phyloP scores from a whole-genome alignment of 202 grass and related monocot genomes.

The Carex sylvatica region DNA sequence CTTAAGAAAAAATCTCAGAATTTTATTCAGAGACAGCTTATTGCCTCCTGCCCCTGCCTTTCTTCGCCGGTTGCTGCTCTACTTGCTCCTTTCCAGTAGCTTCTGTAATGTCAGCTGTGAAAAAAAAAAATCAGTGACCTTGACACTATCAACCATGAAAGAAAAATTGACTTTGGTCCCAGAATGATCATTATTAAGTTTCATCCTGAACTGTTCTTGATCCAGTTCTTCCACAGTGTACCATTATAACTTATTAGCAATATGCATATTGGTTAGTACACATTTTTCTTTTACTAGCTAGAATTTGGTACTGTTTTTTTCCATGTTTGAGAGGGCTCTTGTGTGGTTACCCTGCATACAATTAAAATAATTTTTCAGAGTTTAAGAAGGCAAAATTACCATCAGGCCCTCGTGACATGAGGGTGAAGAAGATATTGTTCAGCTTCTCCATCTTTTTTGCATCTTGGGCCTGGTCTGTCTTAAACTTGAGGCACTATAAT shows the following conservation, averaged over 20 bases:
- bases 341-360: not conserved
- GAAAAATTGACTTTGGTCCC: not conserved
- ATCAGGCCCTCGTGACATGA: slow-evolving; percentile 87
- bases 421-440: slow-evolving; percentile 87
- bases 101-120: slow-evolving; percentile 74
- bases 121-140: not conserved
- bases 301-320: not conserved
- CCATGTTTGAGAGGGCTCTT: not conserved
- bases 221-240: not conserved
- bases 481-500: slow-evolving; percentile 86
- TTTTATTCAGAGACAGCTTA: slow-evolving; percentile 28
- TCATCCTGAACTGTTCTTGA: not conserved
- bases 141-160: not conserved
- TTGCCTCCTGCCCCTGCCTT: slow-evolving; percentile 81
- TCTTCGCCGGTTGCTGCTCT: slow-evolving; percentile 78
- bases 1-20: slow-evolving; percentile 2
- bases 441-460: slow-evolving; percentile 98
- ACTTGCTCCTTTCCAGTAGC: slow-evolving; percentile 85
- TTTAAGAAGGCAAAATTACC: slow-evolving; percentile 35
- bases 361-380: not conserved
- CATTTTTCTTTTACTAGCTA: not conserved
- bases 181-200: not conserved
- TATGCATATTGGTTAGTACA: not conserved
- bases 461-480: slow-evolving; percentile 93
- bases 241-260: not conserved